Conservation (phyloP, 2,329 filamentous ascomycete genomes). For the Botrytis galanthina region DNA sequence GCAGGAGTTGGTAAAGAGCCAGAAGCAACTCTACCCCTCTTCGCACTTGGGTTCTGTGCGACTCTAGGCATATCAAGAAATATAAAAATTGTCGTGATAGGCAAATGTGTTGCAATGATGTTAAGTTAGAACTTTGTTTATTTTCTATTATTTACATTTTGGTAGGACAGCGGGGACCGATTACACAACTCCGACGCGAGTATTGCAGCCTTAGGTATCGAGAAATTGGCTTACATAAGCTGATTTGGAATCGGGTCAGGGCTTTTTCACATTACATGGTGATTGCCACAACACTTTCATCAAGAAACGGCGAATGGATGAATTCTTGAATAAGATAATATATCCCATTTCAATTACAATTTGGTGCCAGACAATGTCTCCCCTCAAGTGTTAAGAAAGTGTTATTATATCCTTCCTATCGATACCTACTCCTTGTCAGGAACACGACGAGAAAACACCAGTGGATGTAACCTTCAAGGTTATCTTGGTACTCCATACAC, state of each 20-base stretch:
- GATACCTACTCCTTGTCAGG: background rate
- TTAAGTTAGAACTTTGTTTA: constrained; percentile 14
- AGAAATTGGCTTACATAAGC: background rate
- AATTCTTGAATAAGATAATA: background rate
- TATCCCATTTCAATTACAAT: background rate
- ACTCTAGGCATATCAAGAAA: constrained; percentile 52
- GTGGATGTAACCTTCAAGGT: background rate
- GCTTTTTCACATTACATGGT: background rate
- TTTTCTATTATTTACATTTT: constrained; percentile 19
- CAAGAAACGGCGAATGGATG: background rate
- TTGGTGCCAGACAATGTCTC: background rate
- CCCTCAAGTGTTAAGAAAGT: background rate
- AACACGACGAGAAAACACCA: background rate
- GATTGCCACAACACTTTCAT: background rate
- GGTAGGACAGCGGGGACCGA: background rate
- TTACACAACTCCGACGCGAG: background rate
- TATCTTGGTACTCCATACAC: background rate
- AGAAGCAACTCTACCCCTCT: constrained; percentile 44
- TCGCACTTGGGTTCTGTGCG: constrained; percentile 45
- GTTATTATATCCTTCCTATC: background rate
- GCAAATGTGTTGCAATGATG: background rate
- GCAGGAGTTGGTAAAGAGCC: constrained; percentile 36
- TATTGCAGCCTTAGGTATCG: background rate
- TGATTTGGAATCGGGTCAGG: background rate
- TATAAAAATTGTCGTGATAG: background rate